A percentile compares a stretch with the other conserved stretches of the same genome.
Conservation (phyloP, 2,329 filamentous ascomycete genomes). For the Tolypocladium pustulatum region DNA sequence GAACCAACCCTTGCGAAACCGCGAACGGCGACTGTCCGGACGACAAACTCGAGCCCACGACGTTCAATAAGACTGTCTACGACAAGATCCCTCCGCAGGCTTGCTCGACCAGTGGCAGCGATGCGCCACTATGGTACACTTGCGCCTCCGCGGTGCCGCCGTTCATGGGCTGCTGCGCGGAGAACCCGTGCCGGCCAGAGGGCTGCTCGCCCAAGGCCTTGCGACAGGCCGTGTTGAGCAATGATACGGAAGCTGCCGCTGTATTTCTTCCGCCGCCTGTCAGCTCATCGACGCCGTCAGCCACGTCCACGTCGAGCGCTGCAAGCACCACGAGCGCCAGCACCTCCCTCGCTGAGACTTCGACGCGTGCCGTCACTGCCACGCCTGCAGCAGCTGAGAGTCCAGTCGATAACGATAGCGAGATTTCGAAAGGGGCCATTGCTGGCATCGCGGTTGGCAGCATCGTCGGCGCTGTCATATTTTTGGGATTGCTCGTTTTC, state of each 20-base stretch:
- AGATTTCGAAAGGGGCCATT: not conserved
- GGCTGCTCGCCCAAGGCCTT: not conserved
- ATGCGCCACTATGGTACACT: constrained; percentile 19
- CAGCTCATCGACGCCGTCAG: not conserved
- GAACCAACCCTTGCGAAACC: constrained; percentile 20
- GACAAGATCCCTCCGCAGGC: constrained; percentile 17
- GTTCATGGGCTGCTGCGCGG: constrained; percentile 27
- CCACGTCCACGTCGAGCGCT: not conserved
- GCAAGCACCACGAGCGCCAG: not conserved
- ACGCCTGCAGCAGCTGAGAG: not conserved
- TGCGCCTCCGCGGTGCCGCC: constrained; percentile 18
- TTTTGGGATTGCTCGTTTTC: not conserved
- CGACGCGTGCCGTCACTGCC: not conserved
- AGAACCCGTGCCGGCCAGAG: constrained; percentile 10
- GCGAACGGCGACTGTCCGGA: constrained; percentile 21
- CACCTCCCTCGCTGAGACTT: not conserved
- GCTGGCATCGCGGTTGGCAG: not conserved
- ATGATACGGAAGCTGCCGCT: not conserved
- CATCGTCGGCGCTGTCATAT: not conserved
- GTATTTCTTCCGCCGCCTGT: not conserved
- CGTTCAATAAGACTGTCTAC: constrained; percentile 16
- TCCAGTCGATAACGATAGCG: not conserved
- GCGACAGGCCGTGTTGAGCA: not conserved
- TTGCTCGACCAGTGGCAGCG: constrained; percentile 14
- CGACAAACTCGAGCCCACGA: constrained; percentile 12